phyloP scores from a whole-genome alignment of 306 rosid species.

The Phaseolus lunatus region DNA sequence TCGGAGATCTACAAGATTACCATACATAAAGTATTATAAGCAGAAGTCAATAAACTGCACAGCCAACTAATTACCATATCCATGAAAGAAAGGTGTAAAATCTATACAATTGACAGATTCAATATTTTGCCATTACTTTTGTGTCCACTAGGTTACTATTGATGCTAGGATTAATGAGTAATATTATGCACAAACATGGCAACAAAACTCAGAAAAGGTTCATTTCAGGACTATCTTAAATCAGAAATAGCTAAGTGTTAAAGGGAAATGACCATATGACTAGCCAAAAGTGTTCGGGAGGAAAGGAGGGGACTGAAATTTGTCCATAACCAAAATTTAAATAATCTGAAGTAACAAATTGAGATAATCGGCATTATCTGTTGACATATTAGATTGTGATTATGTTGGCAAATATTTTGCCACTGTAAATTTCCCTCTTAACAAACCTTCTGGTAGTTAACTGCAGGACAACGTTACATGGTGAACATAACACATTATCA shows the following conservation, averaged over 20 bases:
- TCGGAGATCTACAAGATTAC: constrained; percentile 68
- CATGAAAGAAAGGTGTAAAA: not conserved
- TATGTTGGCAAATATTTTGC: not conserved
- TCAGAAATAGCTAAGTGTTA: constrained; percentile 4
- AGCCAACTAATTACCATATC: constrained; percentile 11
- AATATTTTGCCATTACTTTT: not conserved
- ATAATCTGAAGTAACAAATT: constrained; percentile 2
- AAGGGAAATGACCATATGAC: constrained; percentile 1
- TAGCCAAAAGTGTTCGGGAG: not conserved
- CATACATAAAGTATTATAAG: constrained; percentile 36
- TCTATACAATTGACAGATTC: constrained; percentile 10
- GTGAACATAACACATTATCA: no score
- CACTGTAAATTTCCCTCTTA: not conserved
- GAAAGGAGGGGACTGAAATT: not conserved
- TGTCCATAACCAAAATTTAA: constrained; percentile 1
- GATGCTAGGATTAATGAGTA: not conserved
- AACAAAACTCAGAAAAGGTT: constrained; percentile 32
- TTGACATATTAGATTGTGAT: constrained; percentile 5
- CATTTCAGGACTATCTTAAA: not conserved
- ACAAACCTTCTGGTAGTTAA: not conserved
- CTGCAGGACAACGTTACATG: not conserved
- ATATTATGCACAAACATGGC: not conserved
- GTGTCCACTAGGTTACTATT: constrained; percentile 4
- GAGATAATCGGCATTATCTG: not conserved
- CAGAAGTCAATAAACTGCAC: constrained; percentile 31